Conservation (phyloP, 352 stramenopile species). For the Phytophthora agathidicida region DNA sequence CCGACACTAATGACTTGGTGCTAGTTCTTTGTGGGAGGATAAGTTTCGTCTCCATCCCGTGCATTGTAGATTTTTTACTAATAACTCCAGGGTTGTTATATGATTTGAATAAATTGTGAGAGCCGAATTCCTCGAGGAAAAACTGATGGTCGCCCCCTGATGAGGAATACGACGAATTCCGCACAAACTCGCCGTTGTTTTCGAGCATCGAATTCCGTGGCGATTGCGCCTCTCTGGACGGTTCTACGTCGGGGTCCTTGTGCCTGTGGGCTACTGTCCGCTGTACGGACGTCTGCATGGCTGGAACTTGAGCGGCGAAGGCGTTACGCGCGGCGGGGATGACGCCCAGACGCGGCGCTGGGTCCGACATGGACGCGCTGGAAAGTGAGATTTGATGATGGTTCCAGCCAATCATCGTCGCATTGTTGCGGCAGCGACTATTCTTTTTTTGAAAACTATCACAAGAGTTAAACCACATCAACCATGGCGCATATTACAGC, state of each 20-base stretch:
- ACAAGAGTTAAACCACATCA: too few relatives aligned
- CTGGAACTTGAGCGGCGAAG: not conserved
- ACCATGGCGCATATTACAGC: too few relatives aligned
- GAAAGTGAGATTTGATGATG: constrained; percentile 8
- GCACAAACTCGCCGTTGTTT: constrained; percentile 5
- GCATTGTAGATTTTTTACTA: not conserved
- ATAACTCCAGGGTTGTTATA: not conserved
- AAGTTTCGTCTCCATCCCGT: constrained; percentile 8
- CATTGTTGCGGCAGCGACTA: too few relatives aligned
- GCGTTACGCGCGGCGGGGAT: not conserved
- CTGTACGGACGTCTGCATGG: not conserved
- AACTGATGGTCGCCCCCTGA: constrained; percentile 6
- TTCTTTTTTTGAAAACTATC: too few relatives aligned
- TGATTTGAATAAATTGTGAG: not conserved
- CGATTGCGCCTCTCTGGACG: not conserved
- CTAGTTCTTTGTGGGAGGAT: not conserved
- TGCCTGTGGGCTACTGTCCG: not conserved
- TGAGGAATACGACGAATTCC: constrained; percentile 5
- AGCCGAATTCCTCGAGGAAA: constrained; percentile 15
- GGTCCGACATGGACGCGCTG: constrained; percentile 12
- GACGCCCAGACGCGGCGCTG: not conserved
- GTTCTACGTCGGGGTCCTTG: not conserved
- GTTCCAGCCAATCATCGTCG: constrained; percentile 15
- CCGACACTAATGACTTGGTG: not conserved
- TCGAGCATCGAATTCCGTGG: not conserved